Evolutionary conservation across 768 basidiomycete genomes (phyloP).

Genomic region (Termitomyces sp.): DNA sequence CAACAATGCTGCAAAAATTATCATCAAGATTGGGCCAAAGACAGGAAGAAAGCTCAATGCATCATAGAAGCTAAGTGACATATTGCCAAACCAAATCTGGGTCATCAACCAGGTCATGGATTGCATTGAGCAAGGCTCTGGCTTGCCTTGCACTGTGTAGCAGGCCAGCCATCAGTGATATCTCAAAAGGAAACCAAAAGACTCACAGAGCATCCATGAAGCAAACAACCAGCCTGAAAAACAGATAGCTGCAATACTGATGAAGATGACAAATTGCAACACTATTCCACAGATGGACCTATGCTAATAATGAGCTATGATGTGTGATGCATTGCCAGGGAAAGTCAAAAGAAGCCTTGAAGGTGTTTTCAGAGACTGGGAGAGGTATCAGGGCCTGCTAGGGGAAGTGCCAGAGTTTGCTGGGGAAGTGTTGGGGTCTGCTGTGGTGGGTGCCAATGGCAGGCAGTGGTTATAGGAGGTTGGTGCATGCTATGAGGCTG

Average conservation of each 20-base stretch:
- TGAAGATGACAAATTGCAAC: constrained; percentile 73
- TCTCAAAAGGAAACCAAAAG: not conserved
- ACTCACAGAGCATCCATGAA: constrained; percentile 38
- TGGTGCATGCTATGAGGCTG: too few relatives aligned
- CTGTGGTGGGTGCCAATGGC: too few relatives aligned
- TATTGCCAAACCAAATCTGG: constrained; percentile 85
- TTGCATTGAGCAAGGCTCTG: constrained; percentile 28
- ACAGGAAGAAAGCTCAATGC: constrained; percentile 60
- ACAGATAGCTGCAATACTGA: constrained; percentile 69
- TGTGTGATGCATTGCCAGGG: too few relatives aligned
- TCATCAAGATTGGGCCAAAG: constrained; percentile 78
- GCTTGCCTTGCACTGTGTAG: constrained; percentile 21
- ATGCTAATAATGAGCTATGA: constrained; percentile 1
- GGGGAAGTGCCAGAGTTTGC: too few relatives aligned
- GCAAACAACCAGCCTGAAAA: constrained; percentile 71
- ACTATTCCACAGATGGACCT: constrained; percentile 84
- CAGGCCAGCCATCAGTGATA: not conserved
- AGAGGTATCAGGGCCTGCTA: too few relatives aligned
- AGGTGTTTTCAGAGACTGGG: too few relatives aligned
- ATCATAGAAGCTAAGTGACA: constrained; percentile 52
- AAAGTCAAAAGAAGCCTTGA: too few relatives aligned
- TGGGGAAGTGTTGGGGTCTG: too few relatives aligned
- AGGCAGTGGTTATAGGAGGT: too few relatives aligned
- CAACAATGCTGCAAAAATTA: constrained; percentile 69
- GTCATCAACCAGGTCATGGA: constrained; percentile 80